Evolutionary conservation across 2,329 filamentous ascomycete genomes (phyloP).

Genomic region (Pyrenochaeta sp.): DNA sequence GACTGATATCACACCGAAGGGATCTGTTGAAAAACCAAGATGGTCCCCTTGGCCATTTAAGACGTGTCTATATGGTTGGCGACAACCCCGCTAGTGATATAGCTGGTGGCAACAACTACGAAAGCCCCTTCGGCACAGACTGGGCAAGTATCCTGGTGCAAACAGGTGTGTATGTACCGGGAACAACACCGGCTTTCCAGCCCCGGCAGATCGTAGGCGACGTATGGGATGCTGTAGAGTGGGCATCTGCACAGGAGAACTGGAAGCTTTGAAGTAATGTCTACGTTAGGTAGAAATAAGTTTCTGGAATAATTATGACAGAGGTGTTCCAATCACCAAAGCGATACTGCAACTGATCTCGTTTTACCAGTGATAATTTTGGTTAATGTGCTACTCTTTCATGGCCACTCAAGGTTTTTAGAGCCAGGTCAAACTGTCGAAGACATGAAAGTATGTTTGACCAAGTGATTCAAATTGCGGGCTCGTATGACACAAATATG

Average conservation of each 20-base stretch:
- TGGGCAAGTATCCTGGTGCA: constrained; percentile 81
- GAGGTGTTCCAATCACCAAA: too few species aligned
- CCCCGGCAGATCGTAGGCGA: constrained; percentile 74
- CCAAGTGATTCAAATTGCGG: too few species aligned
- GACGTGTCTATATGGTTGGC: constrained; percentile 91
- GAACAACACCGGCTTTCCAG: constrained; percentile 62
- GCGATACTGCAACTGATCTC: too few species aligned
- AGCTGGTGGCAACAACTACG: constrained; percentile 79
- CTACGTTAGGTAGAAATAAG: too few species aligned
- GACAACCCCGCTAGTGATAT: constrained; percentile 83
- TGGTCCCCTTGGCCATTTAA: constrained; percentile 57
- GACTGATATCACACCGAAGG: constrained; percentile 69
- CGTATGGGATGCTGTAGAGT: constrained; percentile 78
- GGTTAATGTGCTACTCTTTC: too few species aligned
- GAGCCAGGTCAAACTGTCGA: too few species aligned
- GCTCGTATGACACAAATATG: too few species aligned
- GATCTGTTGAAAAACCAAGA: constrained; percentile 51
- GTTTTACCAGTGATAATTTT: too few species aligned
- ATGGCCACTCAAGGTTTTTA: too few species aligned
- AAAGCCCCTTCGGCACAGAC: constrained; percentile 69
- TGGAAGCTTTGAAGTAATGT: constrained; percentile 40
- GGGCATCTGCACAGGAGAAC: constrained; percentile 68
- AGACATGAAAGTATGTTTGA: too few species aligned
- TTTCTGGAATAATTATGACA: too few species aligned
- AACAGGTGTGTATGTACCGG: constrained; percentile 76